phyloP scores from a whole-genome alignment of 75 land plant genomes.

The Azolla pinnata region DNA sequence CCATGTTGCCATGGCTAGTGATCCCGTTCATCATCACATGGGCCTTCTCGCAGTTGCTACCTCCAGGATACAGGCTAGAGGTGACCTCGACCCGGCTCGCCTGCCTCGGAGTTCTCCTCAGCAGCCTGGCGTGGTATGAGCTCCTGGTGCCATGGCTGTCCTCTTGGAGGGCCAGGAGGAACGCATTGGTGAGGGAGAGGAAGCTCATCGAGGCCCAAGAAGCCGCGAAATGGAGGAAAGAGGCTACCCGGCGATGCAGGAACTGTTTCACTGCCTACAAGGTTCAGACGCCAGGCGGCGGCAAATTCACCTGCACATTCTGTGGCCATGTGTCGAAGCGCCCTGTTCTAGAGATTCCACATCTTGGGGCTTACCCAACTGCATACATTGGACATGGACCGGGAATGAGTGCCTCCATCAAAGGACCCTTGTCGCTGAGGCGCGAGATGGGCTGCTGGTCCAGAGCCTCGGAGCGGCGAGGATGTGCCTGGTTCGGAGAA shows the following conservation, averaged over 20 bases:
- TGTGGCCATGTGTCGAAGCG: conserved; percentile 86
- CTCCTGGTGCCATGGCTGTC: conserved; percentile 75
- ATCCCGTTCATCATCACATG: conserved; percentile 71
- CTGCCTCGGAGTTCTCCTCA: conserved; percentile 66
- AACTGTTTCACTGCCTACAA: conserved; percentile 73
- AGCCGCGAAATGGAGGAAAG: conserved; percentile 72
- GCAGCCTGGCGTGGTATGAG: conserved; percentile 78
- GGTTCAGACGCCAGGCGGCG: conserved; percentile 87
- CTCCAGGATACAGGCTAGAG: conserved; percentile 71
- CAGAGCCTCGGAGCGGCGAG: conserved; percentile 18
- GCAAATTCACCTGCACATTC: conserved; percentile 73
- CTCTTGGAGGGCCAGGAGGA: conserved; percentile 59
- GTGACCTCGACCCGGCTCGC: conserved; percentile 81
- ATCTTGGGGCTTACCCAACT: conserved; percentile 7
- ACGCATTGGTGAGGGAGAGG: conserved; percentile 56
- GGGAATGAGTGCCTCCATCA: conserved; percentile 21
- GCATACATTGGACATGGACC: conserved; percentile 17
- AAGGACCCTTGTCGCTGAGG: conserved; percentile 22
- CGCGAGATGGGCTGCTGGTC: conserved; percentile 8
- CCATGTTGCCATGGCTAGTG: conserved; percentile 91
- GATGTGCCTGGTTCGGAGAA: conserved; percentile 33
- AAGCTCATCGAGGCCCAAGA: conserved; percentile 60
- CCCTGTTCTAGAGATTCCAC: conserved; percentile 73
- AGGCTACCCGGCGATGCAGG: conserved; percentile 69
- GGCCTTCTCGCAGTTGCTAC: conserved; percentile 84